Evolutionary conservation across 2,329 filamentous ascomycete genomes (phyloP), one percentile per base, ranked within the genome.

Genomic region (Gremmenia infestans): DNA sequence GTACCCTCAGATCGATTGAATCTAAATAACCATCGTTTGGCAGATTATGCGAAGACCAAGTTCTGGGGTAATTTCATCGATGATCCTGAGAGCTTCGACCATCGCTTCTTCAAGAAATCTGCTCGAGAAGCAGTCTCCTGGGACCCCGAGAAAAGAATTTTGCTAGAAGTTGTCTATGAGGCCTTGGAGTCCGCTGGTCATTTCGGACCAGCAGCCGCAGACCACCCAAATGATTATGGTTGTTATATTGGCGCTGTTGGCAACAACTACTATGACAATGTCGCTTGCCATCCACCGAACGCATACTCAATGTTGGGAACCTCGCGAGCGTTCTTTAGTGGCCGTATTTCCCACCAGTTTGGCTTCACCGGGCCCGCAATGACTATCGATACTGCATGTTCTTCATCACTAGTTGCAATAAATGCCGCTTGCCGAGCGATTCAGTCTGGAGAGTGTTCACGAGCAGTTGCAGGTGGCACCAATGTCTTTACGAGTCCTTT

Each of bases 31-130:
- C 28, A 50, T 17, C 32, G 32, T 9, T 15, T 39, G 5, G 48
- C 28, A 19, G 48, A 40, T 22, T 36, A 50, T 22, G 25, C 48
- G n/a, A 12, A 36, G 5, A 50, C 48, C 32, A 51, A 51, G 14
- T 51, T 39, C 35, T 42, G 36, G 48, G 88, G 87, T 17, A 89
- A 86, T 73, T 91, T 76, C 74, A 78, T 55, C 37, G 37, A 63
- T 42, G 52, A 62, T 50, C 37, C n/a, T 2, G 55, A 52, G 4
- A 32, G 32, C 14, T 92, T 92, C 66, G 88, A 92, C 64, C 85
- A 87, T 19, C 78, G 84, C 0, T 91, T 92, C 74, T 92, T 92
- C 81, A 90, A 89, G 72, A 90, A 91, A 83, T 91, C 87, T 36
- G 87, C 88, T 8, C 83, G 86, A 60, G 88, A 92, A 72, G 88